Evolutionary conservation across 305 asterid species (phyloP).

Genomic region (Vinca major): DNA sequence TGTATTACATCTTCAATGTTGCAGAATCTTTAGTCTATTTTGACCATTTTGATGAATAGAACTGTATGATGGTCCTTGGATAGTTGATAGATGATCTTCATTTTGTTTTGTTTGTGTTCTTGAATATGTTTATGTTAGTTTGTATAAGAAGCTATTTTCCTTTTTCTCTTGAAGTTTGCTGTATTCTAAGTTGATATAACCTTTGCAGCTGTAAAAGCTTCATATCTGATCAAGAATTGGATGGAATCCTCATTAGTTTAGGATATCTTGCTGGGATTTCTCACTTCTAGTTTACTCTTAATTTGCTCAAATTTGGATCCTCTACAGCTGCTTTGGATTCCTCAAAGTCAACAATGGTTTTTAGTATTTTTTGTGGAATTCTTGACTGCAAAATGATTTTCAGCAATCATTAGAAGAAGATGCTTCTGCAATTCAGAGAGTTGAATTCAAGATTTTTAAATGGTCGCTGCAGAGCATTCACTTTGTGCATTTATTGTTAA

Average conservation of each 20-base stretch:
- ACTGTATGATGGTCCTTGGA: too few species aligned
- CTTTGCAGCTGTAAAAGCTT: slow-evolving; percentile 1
- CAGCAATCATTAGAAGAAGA: background rate
- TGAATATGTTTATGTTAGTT: background rate
- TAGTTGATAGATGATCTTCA: too few species aligned
- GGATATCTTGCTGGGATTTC: background rate
- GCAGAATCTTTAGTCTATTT: too few species aligned
- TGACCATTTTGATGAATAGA: too few species aligned
- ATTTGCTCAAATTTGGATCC: too few species aligned
- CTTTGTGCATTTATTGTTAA: too few species aligned
- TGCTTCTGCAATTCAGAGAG: background rate
- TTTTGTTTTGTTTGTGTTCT: background rate
- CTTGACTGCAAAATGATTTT: slow-evolving; percentile 8
- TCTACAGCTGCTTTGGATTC: background rate
- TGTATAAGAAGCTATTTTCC: background rate
- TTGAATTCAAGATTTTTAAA: background rate
- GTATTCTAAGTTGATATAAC: background rate
- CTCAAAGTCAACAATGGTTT: background rate
- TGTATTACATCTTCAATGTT: too few species aligned
- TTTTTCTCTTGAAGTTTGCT: background rate
- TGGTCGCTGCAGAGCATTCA: background rate
- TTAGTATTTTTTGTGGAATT: background rate
- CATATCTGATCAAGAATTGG: background rate
- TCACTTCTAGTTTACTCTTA: background rate
- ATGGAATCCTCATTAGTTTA: background rate